Evolutionary conservation across 2,329 filamentous ascomycete species (phyloP).

Genomic region (Stemphylium lycopersici): DNA sequence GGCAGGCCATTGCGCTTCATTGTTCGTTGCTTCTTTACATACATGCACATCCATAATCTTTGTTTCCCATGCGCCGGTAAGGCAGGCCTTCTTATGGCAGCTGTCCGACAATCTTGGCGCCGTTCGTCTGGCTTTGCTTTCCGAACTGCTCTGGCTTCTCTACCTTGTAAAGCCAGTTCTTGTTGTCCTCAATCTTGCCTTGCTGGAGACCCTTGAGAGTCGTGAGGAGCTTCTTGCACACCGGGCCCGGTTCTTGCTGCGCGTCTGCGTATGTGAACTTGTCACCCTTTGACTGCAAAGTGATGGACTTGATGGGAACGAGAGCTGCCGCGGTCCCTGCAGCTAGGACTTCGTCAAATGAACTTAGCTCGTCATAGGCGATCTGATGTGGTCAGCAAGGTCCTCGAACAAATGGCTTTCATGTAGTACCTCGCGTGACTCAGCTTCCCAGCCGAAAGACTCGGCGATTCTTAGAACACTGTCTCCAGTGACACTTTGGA

Average conservation of each 20-base stretch:
- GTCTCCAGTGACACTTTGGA: conserved; percentile 83
- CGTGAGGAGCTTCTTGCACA: conserved; percentile 73
- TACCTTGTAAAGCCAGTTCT: conserved; percentile 70
- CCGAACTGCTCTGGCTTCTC: conserved; percentile 49
- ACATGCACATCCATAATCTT: neutral
- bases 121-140: conserved; percentile 23
- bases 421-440: conserved; percentile 68
- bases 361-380: conserved; percentile 65
- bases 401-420: neutral
- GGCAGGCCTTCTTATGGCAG: conserved; percentile 31
- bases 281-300: conserved; percentile 65
- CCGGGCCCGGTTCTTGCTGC: conserved; percentile 73
- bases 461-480: conserved; percentile 77
- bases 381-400: conserved; percentile 55
- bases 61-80: neutral
- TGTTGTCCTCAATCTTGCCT: conserved; percentile 76
- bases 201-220: conserved; percentile 85
- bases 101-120: conserved; percentile 42
- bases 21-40: conserved; percentile 2
- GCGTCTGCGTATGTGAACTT: conserved; percentile 62
- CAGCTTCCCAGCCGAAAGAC: conserved; percentile 83
- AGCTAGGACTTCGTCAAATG: conserved; percentile 82
- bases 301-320: conserved; percentile 91
- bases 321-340: conserved; percentile 90
- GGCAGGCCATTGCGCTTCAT: neutral